A percentile compares a stretch with the other conserved stretches of the same genome.
These are phyloP conservation scores for Penicillium steckii DNA, from an alignment of 495 filamentous ascomycete genomes.

Conservation along the genomic window DNA sequence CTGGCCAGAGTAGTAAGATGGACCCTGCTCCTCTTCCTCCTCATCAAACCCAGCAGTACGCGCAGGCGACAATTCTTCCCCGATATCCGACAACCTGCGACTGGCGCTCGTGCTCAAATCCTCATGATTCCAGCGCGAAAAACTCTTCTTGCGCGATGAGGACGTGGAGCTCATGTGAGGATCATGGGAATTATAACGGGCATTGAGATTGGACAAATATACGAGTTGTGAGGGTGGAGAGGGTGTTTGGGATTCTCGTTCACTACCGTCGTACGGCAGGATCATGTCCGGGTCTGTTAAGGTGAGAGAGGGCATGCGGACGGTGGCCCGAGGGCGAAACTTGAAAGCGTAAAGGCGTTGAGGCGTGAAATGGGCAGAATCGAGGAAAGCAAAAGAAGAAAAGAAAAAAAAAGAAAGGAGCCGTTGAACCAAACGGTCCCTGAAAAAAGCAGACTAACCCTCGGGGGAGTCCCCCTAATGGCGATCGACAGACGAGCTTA, in stretches of 20 bases:
- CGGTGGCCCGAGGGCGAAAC: conserved; percentile 11
- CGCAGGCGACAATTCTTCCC: conserved; percentile 53
- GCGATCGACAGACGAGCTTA: too few relatives aligned
- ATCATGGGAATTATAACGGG: conserved; percentile 21
- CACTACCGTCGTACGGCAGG: conserved; percentile 61
- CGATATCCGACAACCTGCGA: conserved; percentile 71
- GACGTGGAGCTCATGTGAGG: conserved; percentile 7
- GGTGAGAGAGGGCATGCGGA: conserved; percentile 66
- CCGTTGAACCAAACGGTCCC: conserved; percentile 10
- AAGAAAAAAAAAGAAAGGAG: conserved; percentile 5
- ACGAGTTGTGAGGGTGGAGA: conserved; percentile 46
- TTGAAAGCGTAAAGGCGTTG: not conserved
- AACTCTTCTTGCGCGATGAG: conserved; percentile 33
- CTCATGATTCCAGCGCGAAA: conserved; percentile 51
- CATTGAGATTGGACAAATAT: conserved; percentile 38
- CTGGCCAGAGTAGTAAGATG: too few relatives aligned
- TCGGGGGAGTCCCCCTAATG: conserved; percentile 24
- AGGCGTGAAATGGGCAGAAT: conserved; percentile 1
- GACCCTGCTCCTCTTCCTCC: not conserved
- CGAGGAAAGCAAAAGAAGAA: conserved; percentile 3
- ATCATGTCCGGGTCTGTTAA: conserved; percentile 96
- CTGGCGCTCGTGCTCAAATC: conserved; percentile 55
- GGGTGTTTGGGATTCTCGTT: conserved; percentile 54
- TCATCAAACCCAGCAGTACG: conserved; percentile 20
- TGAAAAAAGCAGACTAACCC: too few relatives aligned